These are phyloP conservation scores for Mycena chlorophos DNA, from an alignment of 768 basidiomycete species.

Conservation along the genomic window DNA sequence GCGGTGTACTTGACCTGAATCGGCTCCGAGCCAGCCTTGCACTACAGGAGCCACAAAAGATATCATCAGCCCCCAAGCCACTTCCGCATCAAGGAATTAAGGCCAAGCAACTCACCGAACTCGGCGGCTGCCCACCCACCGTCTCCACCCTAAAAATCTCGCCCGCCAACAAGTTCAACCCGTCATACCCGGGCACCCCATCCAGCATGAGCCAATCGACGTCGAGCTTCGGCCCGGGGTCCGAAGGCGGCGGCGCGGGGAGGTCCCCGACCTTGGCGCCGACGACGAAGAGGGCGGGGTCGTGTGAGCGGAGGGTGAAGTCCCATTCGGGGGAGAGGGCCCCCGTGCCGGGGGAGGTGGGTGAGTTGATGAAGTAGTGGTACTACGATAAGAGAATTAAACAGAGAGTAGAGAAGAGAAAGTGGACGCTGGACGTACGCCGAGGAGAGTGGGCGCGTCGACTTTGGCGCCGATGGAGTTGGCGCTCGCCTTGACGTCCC, in stretches of 20 bases:
- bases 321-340: slow-evolving; percentile 39
- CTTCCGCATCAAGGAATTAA: too few relatives aligned
- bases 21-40: background rate
- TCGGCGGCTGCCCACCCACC: slow-evolving; percentile 35
- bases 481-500: slow-evolving; percentile 3
- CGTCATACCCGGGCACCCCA: slow-evolving; percentile 26
- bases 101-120: too few relatives aligned
- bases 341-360: slow-evolving; percentile 27
- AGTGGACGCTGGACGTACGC: background rate
- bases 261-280: slow-evolving; percentile 29
- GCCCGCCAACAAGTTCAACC: slow-evolving; percentile 31
- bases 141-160: slow-evolving; percentile 34
- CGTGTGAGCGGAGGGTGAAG: slow-evolving; percentile 31
- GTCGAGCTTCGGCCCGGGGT: slow-evolving; percentile 23
- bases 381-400: slow-evolving; percentile 17
- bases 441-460: background rate
- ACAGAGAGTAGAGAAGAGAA: slow-evolving; percentile 5
- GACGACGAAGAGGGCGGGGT: slow-evolving; percentile 12
- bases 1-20: background rate
- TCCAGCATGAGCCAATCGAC: slow-evolving; percentile 43
- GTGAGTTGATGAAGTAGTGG: slow-evolving; percentile 44
- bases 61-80: background rate
- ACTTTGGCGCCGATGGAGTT: slow-evolving; percentile 2
- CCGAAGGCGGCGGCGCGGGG: slow-evolving; percentile 24
- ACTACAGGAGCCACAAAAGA: background rate